Evolutionary conservation across 2,329 filamentous ascomycete genomes (phyloP).

Genomic region (Apiospora pterosperma): DNA sequence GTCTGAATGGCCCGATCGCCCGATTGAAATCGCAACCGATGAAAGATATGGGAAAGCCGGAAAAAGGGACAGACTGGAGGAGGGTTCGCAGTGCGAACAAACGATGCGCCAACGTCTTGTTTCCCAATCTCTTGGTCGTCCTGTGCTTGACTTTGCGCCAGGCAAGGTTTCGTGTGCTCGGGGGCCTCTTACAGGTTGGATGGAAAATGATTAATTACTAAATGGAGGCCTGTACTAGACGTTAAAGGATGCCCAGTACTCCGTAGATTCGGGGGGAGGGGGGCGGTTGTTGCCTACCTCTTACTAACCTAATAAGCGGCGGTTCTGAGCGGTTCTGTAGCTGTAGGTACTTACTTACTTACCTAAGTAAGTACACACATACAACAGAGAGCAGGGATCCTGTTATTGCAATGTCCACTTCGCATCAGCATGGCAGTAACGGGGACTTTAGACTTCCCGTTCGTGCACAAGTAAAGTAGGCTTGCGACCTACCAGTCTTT

Average conservation of each 20-base stretch:
- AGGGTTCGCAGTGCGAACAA: neutral
- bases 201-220: neutral
- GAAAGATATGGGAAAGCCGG: neutral
- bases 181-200: neutral
- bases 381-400: neutral
- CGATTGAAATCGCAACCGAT: neutral
- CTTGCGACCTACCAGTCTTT: neutral
- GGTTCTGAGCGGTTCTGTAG: neutral
- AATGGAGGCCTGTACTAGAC: conserved; percentile 1
- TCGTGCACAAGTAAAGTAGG: neutral
- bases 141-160: conserved; percentile 1
- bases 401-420: conserved; percentile 1
- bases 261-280: too few relatives aligned
- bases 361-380: too few relatives aligned
- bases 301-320: too few relatives aligned
- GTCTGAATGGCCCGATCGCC: neutral
- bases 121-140: neutral
- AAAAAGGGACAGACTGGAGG: neutral
- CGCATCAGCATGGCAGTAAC: neutral
- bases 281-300: neutral
- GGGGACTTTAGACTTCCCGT: neutral
- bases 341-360: neutral
- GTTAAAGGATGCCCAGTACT: too few relatives aligned
- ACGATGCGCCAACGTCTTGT: neutral
- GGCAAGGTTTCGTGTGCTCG: conserved; percentile 1